phyloP scores from a whole-genome alignment of 768 basidiomycete genomes.

The Mycena rosella region DNA sequence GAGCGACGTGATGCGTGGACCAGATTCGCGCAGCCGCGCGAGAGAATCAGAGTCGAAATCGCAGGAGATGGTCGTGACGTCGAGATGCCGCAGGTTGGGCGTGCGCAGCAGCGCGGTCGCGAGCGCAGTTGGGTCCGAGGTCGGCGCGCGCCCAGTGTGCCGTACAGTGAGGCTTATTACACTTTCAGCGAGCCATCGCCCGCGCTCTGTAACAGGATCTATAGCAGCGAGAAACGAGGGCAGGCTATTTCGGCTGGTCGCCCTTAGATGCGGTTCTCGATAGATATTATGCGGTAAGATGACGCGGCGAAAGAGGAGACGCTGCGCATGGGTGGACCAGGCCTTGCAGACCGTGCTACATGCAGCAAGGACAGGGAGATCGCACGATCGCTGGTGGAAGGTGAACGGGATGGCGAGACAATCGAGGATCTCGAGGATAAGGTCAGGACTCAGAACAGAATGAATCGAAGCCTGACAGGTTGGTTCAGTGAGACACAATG shows the following conservation, averaged over 20 bases:
- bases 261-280: slow-evolving; percentile 17
- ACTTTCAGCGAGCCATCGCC: slow-evolving; percentile 23
- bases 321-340: slow-evolving; percentile 60
- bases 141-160: slow-evolving; percentile 15
- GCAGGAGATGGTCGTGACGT: slow-evolving; percentile 30
- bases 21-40: slow-evolving; percentile 1
- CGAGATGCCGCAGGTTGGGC: slow-evolving; percentile 33
- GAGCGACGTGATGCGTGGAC: slow-evolving; percentile 24
- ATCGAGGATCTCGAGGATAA: slow-evolving; percentile 34
- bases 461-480: not conserved
- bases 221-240: slow-evolving; percentile 31
- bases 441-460: slow-evolving; percentile 19
- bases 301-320: slow-evolving; percentile 58
- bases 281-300: slow-evolving; percentile 43
- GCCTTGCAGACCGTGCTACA: slow-evolving; percentile 58
- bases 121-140: slow-evolving; percentile 8
- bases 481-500: not conserved
- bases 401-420: slow-evolving; percentile 22
- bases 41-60: slow-evolving; percentile 20
- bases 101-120: slow-evolving; percentile 30
- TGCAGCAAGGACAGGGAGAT: slow-evolving; percentile 45
- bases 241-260: not conserved
- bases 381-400: slow-evolving; percentile 30
- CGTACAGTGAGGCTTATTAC: slow-evolving; percentile 30
- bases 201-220: slow-evolving; percentile 29